phyloP scores from a whole-genome alignment of 495 filamentous ascomycete species.

The Aspergillus steynii region DNA sequence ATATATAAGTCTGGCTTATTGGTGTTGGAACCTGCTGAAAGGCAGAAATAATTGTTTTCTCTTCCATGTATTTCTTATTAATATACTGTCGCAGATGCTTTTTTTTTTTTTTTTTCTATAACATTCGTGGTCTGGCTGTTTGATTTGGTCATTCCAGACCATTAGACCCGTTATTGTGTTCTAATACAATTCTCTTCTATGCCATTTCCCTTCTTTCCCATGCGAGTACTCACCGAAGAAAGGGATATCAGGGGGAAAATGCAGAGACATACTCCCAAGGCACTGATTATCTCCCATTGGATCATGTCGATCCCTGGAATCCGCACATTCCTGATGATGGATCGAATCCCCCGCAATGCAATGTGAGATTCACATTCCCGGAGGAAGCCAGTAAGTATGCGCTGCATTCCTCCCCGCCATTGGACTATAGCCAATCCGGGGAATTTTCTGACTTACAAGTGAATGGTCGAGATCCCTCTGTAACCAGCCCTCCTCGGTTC shows the following conservation, averaged over 20 bases:
- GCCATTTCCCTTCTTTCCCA: neutral
- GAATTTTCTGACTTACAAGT: neutral
- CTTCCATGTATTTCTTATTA: neutral
- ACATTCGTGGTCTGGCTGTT: neutral
- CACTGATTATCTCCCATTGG: neutral
- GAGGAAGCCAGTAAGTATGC: neutral
- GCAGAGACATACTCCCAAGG: neutral
- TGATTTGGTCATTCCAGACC: slow-evolving; percentile 1
- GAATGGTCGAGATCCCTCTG: neutral
- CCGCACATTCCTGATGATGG: neutral
- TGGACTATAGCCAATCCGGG: neutral
- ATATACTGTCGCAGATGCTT: neutral
- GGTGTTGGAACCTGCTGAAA: neutral
- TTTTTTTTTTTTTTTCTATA: neutral
- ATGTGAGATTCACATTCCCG: neutral
- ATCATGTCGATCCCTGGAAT: neutral
- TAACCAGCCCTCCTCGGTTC: neutral
- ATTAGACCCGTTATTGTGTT: slow-evolving; percentile 6
- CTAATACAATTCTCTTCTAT: slow-evolving; percentile 9
- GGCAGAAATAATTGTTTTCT: neutral
- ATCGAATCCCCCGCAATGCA: neutral
- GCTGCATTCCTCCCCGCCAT: neutral
- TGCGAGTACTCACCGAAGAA: neutral
- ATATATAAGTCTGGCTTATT: neutral
- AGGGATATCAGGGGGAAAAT: neutral